Base-by-base conservation (phyloP, 345 rosid species). In the Trapa incisa region DNA sequence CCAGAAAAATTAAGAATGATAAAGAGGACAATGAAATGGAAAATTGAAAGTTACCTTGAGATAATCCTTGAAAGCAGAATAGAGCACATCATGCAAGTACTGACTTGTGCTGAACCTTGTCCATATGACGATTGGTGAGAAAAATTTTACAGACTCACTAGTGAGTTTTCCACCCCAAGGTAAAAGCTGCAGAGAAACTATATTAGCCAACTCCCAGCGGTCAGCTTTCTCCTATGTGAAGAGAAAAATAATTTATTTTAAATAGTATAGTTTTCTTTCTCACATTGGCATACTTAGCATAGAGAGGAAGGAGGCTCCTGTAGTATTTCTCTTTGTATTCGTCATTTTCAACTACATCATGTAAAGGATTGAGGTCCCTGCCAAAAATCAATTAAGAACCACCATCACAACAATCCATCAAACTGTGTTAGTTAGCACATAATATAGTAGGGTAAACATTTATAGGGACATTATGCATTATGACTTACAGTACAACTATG, bases 141-240 rank as follows among this genome's bases (percentile, higher is more conserved):
- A 86, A 80, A 81, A 86, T 37, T 80, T 81, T 56, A 90, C 73
- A 35, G 97, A 93, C 74, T 93, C 98, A 52, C 89, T 83, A 0
- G 98, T 90, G 69, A 93, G 81, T 78, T 88, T 88, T 42, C 98
- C 98, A 72, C 98, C 98, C 98, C 98, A 93, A 16, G 94, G 94
- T 65, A 93, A 87, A 76, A 83, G 82, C 98, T 93, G 87, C 88
- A 86, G 37, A 75, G 76, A 80, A 75, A 72, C 76, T 76, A 72
- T 73, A 71, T 76, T 83, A 77, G 77, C 78, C 79, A 6, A 2
- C 37, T 58, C 63, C 11, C 2, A 32, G 37, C 6, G 0, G 15
- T 58, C 15, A 32, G 35, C 10, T 11, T 3, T 58, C 37, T 1
- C 12, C 15, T 11, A 60, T 61, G 10, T 5, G 36, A 37, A 33